Evolutionary conservation across 2,329 filamentous ascomycete species (phyloP).

Genomic region (Cryphonectria nitschkei): DNA sequence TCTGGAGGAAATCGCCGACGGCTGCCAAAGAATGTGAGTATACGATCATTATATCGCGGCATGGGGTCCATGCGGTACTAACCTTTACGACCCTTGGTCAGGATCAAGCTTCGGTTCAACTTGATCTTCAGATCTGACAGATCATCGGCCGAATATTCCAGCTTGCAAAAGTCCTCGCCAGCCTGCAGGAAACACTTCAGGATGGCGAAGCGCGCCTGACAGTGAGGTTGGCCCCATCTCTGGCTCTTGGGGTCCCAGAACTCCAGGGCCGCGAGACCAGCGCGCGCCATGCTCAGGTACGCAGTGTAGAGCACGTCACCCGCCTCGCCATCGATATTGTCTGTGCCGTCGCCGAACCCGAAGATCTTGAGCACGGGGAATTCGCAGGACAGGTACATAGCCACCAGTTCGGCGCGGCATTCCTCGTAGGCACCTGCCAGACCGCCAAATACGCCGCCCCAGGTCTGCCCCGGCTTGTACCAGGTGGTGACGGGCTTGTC

Average conservation of each 20-base stretch:
- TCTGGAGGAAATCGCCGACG: slow-evolving; percentile 85
- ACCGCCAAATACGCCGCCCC: slow-evolving; percentile 88
- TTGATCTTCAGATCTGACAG: slow-evolving; percentile 81
- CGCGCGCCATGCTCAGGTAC: slow-evolving; percentile 92
- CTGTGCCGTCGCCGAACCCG: slow-evolving; percentile 78
- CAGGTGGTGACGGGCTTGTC: slow-evolving; percentile 78
- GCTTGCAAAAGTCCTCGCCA: slow-evolving; percentile 82
- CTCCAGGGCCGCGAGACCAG: slow-evolving; percentile 86
- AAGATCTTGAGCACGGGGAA: slow-evolving; percentile 90
- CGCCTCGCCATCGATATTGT: slow-evolving; percentile 74
- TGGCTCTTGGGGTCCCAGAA: slow-evolving; percentile 91
- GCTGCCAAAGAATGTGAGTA: slow-evolving; percentile 47
- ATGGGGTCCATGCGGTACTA: slow-evolving; percentile 31
- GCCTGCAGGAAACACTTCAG: slow-evolving; percentile 83
- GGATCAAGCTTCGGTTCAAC: slow-evolving; percentile 84
- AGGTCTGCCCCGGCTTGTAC: slow-evolving; percentile 96
- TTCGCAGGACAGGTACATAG: slow-evolving; percentile 87
- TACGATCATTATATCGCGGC: not conserved
- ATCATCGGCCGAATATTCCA: slow-evolving; percentile 73
- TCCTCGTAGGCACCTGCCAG: slow-evolving; percentile 91
- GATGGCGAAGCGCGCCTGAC: slow-evolving; percentile 89
- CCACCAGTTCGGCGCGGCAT: slow-evolving; percentile 91
- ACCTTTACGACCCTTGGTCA: slow-evolving; percentile 76
- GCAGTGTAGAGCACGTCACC: slow-evolving; percentile 86
- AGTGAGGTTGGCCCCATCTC: slow-evolving; percentile 93